A percentile compares a stretch with the other conserved stretches of the same genome.
Evolutionary conservation across 2,329 filamentous ascomycete species (phyloP).

Genomic region (Coniochaeta sp.): DNA sequence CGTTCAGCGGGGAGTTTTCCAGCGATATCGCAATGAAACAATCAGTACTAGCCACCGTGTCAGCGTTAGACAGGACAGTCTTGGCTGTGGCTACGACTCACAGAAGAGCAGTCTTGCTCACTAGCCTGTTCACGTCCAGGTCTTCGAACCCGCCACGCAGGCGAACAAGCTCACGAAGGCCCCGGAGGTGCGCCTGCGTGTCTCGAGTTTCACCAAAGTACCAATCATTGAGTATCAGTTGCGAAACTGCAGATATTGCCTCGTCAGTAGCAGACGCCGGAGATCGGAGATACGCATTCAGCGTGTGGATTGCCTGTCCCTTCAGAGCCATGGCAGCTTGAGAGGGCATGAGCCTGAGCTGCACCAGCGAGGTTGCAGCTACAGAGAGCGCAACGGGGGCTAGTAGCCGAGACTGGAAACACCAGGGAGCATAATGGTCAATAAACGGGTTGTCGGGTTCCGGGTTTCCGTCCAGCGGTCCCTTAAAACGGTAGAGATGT

Average conservation of each 20-base stretch:
- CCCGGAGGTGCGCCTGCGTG: constrained; percentile 36
- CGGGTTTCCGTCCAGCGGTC: constrained; percentile 40
- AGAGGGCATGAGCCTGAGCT: constrained; percentile 38
- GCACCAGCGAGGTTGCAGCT: constrained; percentile 42
- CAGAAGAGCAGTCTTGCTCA: constrained; percentile 42
- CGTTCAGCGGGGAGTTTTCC: constrained; percentile 35
- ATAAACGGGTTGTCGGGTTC: constrained; percentile 34
- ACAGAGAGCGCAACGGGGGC: constrained; percentile 42
- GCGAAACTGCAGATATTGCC: constrained; percentile 38
- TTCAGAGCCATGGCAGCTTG: constrained; percentile 34
- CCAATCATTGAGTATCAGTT: constrained; percentile 45
- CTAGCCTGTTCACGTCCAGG: constrained; percentile 36
- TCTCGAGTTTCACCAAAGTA: constrained; percentile 42
- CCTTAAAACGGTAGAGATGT: constrained; percentile 42
- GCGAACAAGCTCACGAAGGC: constrained; percentile 40
- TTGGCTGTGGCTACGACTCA: constrained; percentile 19
- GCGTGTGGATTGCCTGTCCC: constrained; percentile 31
- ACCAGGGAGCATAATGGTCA: constrained; percentile 39
- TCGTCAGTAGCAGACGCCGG: constrained; percentile 31
- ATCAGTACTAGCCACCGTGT: constrained; percentile 28
- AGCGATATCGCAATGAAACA: constrained; percentile 40
- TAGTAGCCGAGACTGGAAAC: constrained; percentile 41
- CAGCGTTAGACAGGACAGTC: neutral
- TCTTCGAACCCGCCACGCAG: constrained; percentile 37
- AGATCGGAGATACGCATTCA: constrained; percentile 39